Evolutionary conservation across 768 basidiomycete genomes (phyloP), one percentile per base, ranked within the genome.

Genomic region (Leccinum broughii): DNA sequence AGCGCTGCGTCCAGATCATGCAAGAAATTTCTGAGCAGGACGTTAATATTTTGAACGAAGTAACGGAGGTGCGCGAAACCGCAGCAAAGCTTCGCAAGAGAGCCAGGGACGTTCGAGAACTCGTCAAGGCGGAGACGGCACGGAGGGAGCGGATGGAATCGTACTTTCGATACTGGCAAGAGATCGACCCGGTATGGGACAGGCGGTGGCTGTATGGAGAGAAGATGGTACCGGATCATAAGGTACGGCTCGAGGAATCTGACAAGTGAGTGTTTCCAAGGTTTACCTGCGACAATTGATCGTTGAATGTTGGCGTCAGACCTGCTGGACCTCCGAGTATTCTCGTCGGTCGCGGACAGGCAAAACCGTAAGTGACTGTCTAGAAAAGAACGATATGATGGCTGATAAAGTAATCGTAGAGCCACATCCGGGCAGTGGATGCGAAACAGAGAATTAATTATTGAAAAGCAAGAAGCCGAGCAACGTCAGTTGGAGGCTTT

Each of bases 111-210:
- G 44, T 67, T 26, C 68, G 72, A 10, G 65, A 67, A 4, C 61
- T 69, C 8, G 63, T 64, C 1, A 64, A 65, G 51, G 68, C 63
- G 0, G 70, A 73, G 57, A 57, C 14, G 30, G 70, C 62, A 15
- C 62, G 73, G 14, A 59, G 70, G 54, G 66, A 66, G 49, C 59
- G 73, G 14, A 67, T 75, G 64, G 66, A 73, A 20, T 32, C 60
- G 8, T 74, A 64, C 26, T 75, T 69, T 39, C 56, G 58, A 32
- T 66, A 72, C 35, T 75, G 74, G 70, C 62, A 64, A 28, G 61
- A 75, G 28, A 66, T 62, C 5, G 60, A 64, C 13, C 63, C 65
- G 2, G 52, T 5, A 4, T 71, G 74, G 70, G 62, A 65, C 39
- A 65, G 63, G 26, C 11, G 59, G n/a, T 73, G 73, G 73, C 13